Base-by-base conservation (phyloP, 202 grass and related monocot genomes). In the Dendrocalamus latiflorus region DNA sequence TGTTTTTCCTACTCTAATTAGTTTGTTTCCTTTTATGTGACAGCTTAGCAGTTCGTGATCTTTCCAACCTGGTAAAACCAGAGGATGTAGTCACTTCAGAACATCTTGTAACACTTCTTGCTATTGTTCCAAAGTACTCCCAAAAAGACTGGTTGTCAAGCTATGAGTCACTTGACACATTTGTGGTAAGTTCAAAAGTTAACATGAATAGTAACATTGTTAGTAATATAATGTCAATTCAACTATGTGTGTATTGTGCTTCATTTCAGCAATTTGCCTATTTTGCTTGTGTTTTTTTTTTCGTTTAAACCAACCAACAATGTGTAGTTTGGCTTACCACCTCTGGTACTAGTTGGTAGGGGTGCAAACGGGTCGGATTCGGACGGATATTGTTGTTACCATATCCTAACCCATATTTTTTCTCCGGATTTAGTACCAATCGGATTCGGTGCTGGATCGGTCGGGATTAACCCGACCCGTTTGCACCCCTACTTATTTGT, bases 41-140 rank as follows among this genome's bases (percentile, higher is more conserved):
- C 86, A 99, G 96, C 79, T 89, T 99, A 79, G 89, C 93, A 11
- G 93, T 99, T 45, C 91, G 96, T 48, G 96, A 99, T 75, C 81
- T 99, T 86, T 96, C 96, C 33, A 85, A 91, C 83, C 79, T 99
- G 75, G 88, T 99, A 51, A 96, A 96, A 58, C 88, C 91, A 16
- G 96, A 99, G 59, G 96, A 99, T 75, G 90, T 99, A 70, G 62
- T 99, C 30, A 66, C 86, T 34, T 90, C 96, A 60, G 96, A 99
- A 68, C 93, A 99, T 85, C 88, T 99, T 59, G 96, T 94, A 6
- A 99, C 96, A 22, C 96, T 99, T 87, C 89, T 99, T 89, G 93
- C 96, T 65, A 72, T 99, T 59, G 84, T 99, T 75, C 84, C 96
- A n/a, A 99, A 99, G 47, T 99, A 99, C 73, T 96, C 96, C 47